Evolutionary conservation across 441 rosid species (phyloP).

Genomic region (Adansonia gregorii): DNA sequence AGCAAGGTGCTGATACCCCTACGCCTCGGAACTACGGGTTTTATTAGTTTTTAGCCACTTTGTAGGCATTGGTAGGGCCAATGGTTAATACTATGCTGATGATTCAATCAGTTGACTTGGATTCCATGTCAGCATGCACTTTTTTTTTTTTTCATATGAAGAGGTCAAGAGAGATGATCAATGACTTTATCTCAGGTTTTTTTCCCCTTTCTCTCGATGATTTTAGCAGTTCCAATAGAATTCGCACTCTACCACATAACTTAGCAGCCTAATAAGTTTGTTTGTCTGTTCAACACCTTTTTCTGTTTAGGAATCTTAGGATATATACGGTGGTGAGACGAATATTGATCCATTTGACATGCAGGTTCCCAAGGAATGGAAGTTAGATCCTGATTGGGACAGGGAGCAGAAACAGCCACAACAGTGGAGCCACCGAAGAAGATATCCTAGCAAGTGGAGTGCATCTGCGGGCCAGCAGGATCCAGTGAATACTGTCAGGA

Average conservation of each 20-base stretch:
- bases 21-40: not conserved
- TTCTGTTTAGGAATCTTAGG: not conserved
- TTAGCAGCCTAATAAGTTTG: not conserved
- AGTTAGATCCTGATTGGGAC: conserved; percentile 90
- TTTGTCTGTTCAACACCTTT: not conserved
- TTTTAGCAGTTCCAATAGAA: not conserved
- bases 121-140: not conserved
- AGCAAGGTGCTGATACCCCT: not conserved
- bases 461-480: conserved; percentile 66
- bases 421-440: conserved; percentile 65
- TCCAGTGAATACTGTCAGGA: conserved; percentile 75
- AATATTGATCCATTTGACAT: conserved; percentile 22
- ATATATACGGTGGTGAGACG: not conserved
- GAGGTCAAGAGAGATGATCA: not conserved
- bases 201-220: not conserved
- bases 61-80: not conserved
- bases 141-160: not conserved
- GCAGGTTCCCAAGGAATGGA: conserved; percentile 98
- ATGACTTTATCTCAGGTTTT: not conserved
- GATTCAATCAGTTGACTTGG: not conserved
- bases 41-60: not conserved
- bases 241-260: not conserved
- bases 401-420: conserved; percentile 61
- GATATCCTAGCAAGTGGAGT: conserved; percentile 91
- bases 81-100: not conserved